These are phyloP conservation scores for Amanita subjunquillea DNA, from an alignment of 768 basidiomycete genomes.

Conservation along the genomic window DNA sequence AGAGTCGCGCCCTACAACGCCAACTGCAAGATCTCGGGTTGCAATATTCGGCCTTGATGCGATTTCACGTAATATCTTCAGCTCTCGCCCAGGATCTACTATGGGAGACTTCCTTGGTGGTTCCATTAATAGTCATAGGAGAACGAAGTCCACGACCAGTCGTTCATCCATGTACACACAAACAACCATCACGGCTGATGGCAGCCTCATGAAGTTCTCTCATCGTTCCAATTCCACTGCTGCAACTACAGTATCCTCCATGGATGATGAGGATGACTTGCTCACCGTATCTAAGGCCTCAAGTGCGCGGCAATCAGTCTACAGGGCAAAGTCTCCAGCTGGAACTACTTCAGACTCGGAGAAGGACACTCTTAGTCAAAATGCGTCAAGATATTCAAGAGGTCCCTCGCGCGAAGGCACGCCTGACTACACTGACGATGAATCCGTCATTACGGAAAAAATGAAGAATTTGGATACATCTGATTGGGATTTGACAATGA, in stretches of 20 bases:
- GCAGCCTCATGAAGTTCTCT: slow-evolving; percentile 64
- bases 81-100: slow-evolving; percentile 51
- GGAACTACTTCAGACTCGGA: slow-evolving; percentile 36
- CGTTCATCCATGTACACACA: slow-evolving; percentile 68
- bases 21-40: slow-evolving; percentile 68
- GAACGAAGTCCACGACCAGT: slow-evolving; percentile 59
- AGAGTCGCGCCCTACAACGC: slow-evolving; percentile 76
- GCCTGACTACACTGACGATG: slow-evolving; percentile 35
- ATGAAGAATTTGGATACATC: slow-evolving; percentile 45
- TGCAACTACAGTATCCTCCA: slow-evolving; percentile 48
- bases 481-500: slow-evolving; percentile 67
- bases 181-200: slow-evolving; percentile 57
- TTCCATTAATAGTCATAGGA: slow-evolving; percentile 57
- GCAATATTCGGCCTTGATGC: slow-evolving; percentile 87
- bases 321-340: slow-evolving; percentile 31
- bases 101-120: slow-evolving; percentile 72
- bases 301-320: slow-evolving; percentile 35
- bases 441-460: slow-evolving; percentile 25
- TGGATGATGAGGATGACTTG: slow-evolving; percentile 57
- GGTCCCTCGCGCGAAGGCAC: slow-evolving; percentile 31
- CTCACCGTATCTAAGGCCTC: slow-evolving; percentile 30
- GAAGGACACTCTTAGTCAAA: slow-evolving; percentile 33
- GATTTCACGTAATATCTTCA: slow-evolving; percentile 85
- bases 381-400: slow-evolving; percentile 18
- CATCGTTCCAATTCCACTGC: slow-evolving; percentile 60